Evolutionary conservation across 176 grass and related monocot genomes (phyloP).

Genomic region (Pontederia crassipes): DNA sequence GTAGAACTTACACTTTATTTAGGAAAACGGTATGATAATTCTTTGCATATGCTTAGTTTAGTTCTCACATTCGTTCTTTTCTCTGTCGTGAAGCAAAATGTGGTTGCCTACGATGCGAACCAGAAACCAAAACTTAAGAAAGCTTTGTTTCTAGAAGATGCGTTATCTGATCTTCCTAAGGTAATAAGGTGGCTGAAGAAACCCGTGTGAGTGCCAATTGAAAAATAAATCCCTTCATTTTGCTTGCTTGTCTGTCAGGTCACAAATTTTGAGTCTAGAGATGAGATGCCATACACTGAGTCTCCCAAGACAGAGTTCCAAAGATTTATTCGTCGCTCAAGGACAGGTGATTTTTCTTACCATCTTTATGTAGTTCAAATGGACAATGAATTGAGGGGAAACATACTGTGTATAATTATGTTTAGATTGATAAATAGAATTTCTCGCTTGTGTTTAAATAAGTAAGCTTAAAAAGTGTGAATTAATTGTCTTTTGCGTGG

Average conservation of each 20-base stretch:
- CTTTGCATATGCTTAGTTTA: not conserved
- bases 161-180: constrained; percentile 68
- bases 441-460: no score
- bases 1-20: constrained; percentile 14
- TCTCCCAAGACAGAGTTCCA: constrained; percentile 49
- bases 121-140: constrained; percentile 33
- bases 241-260: constrained; percentile 37
- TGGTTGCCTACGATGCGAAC: constrained; percentile 77
- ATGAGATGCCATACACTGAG: constrained; percentile 39
- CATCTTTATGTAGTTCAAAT: not conserved
- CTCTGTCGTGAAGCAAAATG: constrained; percentile 42
- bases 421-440: not conserved
- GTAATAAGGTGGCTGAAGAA: constrained; percentile 5
- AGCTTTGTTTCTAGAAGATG: constrained; percentile 54
- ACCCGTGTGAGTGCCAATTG: not conserved
- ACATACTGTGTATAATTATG: not conserved
- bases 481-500: no score
- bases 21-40: not conserved
- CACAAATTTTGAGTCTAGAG: constrained; percentile 38
- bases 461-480: no score
- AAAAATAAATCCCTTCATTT: not conserved
- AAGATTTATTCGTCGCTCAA: constrained; percentile 48
- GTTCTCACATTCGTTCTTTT: not conserved
- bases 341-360: constrained; percentile 26
- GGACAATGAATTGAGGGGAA: not conserved